Conservation (phyloP, 169 alveolate genomes). For the Eimeria praecox region DNA sequence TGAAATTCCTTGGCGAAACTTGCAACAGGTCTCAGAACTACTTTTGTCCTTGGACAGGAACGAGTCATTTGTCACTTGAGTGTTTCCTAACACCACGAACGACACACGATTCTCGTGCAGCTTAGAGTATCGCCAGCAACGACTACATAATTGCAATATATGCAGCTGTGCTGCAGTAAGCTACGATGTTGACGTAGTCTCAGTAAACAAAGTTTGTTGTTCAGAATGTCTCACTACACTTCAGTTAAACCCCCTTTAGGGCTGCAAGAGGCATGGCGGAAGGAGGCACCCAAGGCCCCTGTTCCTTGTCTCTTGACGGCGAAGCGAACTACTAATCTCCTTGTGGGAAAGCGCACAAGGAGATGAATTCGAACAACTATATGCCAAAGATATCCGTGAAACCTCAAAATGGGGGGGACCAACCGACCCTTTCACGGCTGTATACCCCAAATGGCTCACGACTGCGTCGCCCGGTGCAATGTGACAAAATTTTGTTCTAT, state of each 20-base stretch:
- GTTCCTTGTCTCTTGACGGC: neutral
- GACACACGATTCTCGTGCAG: neutral
- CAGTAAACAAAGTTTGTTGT: neutral
- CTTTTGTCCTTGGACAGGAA: slow-evolving; percentile 20
- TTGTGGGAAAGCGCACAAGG: neutral
- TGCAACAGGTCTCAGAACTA: slow-evolving; percentile 17
- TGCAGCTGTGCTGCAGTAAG: neutral
- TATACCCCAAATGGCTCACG: neutral
- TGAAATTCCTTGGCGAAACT: neutral
- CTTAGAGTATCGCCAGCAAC: neutral
- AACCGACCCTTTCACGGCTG: neutral
- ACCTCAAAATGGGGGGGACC: neutral
- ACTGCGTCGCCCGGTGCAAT: slow-evolving; percentile 40
- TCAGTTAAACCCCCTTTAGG: neutral
- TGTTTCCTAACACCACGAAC: neutral
- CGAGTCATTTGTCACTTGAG: slow-evolving; percentile 15
- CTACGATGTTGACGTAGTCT: neutral
- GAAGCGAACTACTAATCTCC: neutral
- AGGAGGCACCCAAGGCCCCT: neutral
- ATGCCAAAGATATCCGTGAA: neutral
- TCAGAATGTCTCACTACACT: neutral
- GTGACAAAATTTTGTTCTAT: slow-evolving; percentile 72
- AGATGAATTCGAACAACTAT: neutral
- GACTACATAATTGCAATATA: neutral
- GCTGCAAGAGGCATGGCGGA: neutral